These are phyloP conservation scores for Talaromyces wortmannii DNA, from an alignment of 495 filamentous ascomycete genomes.

Conservation along the genomic window DNA sequence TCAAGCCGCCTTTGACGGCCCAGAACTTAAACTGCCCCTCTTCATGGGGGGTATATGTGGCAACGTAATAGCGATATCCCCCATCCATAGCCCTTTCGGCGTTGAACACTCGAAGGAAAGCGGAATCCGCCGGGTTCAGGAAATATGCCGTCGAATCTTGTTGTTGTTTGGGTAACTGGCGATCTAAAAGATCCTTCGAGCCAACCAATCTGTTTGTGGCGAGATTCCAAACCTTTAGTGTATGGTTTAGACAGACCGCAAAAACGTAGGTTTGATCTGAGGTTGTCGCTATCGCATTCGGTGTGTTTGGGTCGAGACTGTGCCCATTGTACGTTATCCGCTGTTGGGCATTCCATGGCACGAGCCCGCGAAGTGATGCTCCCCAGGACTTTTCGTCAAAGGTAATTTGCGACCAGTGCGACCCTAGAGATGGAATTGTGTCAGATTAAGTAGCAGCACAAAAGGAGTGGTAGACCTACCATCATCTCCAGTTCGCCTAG, in stretches of 20 bases:
- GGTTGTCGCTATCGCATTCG: constrained; percentile 56
- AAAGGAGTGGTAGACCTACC: constrained; percentile 34
- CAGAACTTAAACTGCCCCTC: constrained; percentile 95
- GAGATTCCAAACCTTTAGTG: constrained; percentile 79
- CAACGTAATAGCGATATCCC: constrained; percentile 61
- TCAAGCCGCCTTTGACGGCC: constrained; percentile 60
- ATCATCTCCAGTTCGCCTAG: constrained; percentile 57
- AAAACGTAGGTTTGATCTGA: constrained; percentile 67
- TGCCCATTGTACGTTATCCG: constrained; percentile 58
- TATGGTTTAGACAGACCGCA: constrained; percentile 80
- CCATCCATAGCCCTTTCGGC: constrained; percentile 42
- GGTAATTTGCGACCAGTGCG: constrained; percentile 68
- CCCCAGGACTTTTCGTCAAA: constrained; percentile 77
- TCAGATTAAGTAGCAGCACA: constrained; percentile 1
- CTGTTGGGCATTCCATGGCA: constrained; percentile 61
- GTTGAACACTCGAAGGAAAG: constrained; percentile 66
- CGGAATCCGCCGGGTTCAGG: constrained; percentile 69
- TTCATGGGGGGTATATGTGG: constrained; percentile 81
- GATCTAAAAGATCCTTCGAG: constrained; percentile 63
- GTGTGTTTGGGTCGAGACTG: constrained; percentile 57
- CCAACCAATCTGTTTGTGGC: constrained; percentile 63
- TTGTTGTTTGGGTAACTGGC: constrained; percentile 37
- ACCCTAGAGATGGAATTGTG: constrained; percentile 29
- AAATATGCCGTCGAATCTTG: constrained; percentile 59
- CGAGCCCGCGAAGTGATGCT: constrained; percentile 60